A percentile compares a stretch with the other conserved stretches of the same genome.
Evolutionary conservation across 352 stramenopile species (phyloP).

Genomic region (Globisporangium irregulare): DNA sequence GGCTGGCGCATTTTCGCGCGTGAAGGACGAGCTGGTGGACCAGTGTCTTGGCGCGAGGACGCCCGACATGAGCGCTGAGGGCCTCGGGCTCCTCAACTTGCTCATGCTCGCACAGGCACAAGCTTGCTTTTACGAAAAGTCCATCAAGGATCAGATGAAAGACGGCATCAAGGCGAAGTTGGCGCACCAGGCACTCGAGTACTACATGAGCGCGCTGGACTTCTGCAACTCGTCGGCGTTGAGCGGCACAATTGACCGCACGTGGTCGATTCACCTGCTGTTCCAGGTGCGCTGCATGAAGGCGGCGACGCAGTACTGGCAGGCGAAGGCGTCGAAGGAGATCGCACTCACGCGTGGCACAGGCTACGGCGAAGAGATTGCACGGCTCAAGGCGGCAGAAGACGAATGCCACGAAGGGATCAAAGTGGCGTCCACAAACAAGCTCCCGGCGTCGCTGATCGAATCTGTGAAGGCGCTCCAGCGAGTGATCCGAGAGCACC

Average conservation of each 20-base stretch:
- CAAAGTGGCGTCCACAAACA: conserved; percentile 59
- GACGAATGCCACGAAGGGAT: conserved; percentile 51
- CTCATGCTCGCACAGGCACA: conserved; percentile 86
- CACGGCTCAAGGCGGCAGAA: conserved; percentile 51
- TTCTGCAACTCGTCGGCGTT: conserved; percentile 54
- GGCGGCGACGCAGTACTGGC: conserved; percentile 76
- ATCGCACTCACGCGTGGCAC: conserved; percentile 42
- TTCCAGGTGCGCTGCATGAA: conserved; percentile 75
- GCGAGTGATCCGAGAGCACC: conserved; percentile 49
- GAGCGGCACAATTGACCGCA: conserved; percentile 49
- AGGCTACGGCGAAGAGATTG: conserved; percentile 80
- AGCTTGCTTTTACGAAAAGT: conserved; percentile 92
- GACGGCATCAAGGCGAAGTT: conserved; percentile 82
- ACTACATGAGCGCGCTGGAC: conserved; percentile 55
- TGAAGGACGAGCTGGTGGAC: conserved; percentile 54
- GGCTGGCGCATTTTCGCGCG: conserved; percentile 63
- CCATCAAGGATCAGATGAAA: conserved; percentile 87
- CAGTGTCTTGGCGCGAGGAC: conserved; percentile 39
- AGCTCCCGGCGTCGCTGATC: conserved; percentile 50
- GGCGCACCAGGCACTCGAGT: conserved; percentile 71
- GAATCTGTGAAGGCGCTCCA: conserved; percentile 58
- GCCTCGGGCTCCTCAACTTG: conserved; percentile 60
- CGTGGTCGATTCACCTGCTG: conserved; percentile 60
- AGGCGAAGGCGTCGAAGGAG: conserved; percentile 64
- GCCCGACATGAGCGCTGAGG: conserved; percentile 62